Percentiles rank a stretch among this genome's conserved stretches.
Evolutionary conservation across 495 filamentous ascomycete species (phyloP).

Genomic region (Penicillium tannophilum): DNA sequence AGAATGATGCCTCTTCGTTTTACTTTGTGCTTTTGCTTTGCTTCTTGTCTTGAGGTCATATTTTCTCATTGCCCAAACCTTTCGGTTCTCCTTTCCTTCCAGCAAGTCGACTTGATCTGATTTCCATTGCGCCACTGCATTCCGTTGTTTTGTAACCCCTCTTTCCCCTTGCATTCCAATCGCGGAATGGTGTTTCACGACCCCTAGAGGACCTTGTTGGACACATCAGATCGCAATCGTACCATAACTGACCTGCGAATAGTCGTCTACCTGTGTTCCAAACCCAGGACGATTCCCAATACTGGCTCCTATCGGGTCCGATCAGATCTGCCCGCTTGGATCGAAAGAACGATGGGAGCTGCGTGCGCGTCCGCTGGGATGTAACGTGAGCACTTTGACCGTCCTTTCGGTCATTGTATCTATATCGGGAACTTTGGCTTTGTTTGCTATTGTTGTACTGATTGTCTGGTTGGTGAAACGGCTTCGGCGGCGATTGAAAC

Average conservation of each 20-base stretch:
- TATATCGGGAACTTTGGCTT: constrained; percentile 38
- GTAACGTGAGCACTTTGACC: constrained; percentile 52
- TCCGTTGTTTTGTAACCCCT: constrained; percentile 1
- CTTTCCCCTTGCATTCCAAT: constrained; percentile 9
- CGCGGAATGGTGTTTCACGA: constrained; percentile 8
- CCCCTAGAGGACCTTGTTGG: background rate
- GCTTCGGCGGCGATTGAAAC: constrained; percentile 30
- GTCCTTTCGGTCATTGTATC: constrained; percentile 44
- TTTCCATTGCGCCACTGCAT: constrained; percentile 9
- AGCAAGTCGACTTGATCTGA: background rate
- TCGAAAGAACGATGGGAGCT: constrained; percentile 56
- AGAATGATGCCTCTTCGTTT: constrained; percentile 6
- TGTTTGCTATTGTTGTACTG: constrained; percentile 30
- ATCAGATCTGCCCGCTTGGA: constrained; percentile 50
- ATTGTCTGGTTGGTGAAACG: constrained; percentile 28
- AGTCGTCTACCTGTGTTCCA: constrained; percentile 56
- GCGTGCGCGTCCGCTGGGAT: constrained; percentile 50
- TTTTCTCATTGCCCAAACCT: background rate
- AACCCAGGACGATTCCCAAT: constrained; percentile 45
- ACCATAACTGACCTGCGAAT: constrained; percentile 3
- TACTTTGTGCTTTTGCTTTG: background rate
- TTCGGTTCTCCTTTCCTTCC: background rate
- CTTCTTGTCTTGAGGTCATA: background rate
- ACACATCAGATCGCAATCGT: background rate
- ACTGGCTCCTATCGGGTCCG: constrained; percentile 45